Base-by-base conservation (phyloP, 176 grass and related monocot genomes). In the Avena insularis region DNA sequence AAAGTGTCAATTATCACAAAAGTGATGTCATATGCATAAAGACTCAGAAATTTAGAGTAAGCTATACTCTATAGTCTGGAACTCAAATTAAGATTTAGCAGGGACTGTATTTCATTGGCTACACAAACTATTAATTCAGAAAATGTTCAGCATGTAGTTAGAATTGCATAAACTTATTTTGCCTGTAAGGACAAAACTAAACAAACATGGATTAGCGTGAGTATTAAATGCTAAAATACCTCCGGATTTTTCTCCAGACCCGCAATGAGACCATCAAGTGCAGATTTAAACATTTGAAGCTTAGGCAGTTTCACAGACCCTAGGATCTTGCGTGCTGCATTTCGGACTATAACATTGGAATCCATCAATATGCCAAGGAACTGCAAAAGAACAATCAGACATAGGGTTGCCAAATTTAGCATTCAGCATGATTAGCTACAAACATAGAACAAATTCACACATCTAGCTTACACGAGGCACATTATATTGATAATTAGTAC, bases 321-420 rank as follows among this genome's bases (percentile, higher is more conserved):
- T 62, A 99, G 92, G 40, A 90, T 89, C 74, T 96, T 94, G 53
- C 81, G 86, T 83, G 92, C 79, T 60, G 60, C 66, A 83, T 86
- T 67, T 88, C 89, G 83, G 43, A 99, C 89, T 51, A 75, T 75
- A 21, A 80, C 71, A 91, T 85, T 93, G 63, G 78, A 58, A 91
- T 99, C 94, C 65, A 85, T 79, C 80, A 96, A 86, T 84, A 96
- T 85, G 45, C 87, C 89, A 83, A 96, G 89, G 86, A 99, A 96
- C 94, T 99, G 82, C 87, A 91, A 58, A 88, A 51, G 29, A 23
- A 83, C 46, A 16, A 65, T 25, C 21, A 89, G 47, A 48, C 61
- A 82, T 82, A 72, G 47, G 91, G 57, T 82, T 20, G 12, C 29
- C 7, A 84, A 77, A 80, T 27, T 72, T 36, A 59, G 65, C 23